Conservation (phyloP, 768 basidiomycete genomes). For the Xanthoconium stramineum region DNA sequence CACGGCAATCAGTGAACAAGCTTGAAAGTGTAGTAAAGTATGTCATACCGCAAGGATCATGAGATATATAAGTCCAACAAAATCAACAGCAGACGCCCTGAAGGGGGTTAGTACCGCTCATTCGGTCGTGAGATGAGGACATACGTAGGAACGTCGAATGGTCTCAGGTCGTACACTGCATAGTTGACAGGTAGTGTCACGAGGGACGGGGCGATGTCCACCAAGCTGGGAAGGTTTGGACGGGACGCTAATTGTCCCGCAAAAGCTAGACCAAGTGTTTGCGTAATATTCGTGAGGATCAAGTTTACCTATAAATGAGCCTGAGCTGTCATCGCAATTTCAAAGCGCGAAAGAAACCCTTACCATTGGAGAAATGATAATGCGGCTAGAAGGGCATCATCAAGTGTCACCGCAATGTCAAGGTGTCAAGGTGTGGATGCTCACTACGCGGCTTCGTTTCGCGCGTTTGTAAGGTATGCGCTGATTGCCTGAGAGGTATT, state of each 20-base stretch:
- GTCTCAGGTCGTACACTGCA: conserved; percentile 45
- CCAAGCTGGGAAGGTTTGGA: conserved; percentile 34
- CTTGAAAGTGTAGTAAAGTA: background rate
- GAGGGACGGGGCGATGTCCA: conserved; percentile 47
- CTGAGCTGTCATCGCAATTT: background rate
- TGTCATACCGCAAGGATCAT: conserved; percentile 30
- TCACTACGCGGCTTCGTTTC: conserved; percentile 61
- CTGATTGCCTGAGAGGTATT: conserved; percentile 49
- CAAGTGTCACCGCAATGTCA: background rate
- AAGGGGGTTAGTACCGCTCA: background rate
- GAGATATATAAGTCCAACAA: conserved; percentile 53
- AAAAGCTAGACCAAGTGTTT: conserved; percentile 34
- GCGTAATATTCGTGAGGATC: conserved; percentile 38
- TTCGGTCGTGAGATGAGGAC: conserved; percentile 16
- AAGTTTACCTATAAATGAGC: conserved; percentile 20
- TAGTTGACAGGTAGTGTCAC: conserved; percentile 49
- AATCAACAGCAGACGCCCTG: conserved; percentile 52
- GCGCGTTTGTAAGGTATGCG: conserved; percentile 44
- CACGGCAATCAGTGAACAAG: conserved; percentile 1
- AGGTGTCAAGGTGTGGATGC: conserved; percentile 14
- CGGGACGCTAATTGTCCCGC: conserved; percentile 26
- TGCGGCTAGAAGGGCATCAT: conserved; percentile 19
- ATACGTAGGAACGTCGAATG: conserved; percentile 60
- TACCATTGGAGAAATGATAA: conserved; percentile 12
- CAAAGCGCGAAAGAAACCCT: background rate